Evolutionary conservation across 257 asterid species (phyloP), one percentile per base, ranked within the genome.

Genomic region (Cynanchum wilfordii): DNA sequence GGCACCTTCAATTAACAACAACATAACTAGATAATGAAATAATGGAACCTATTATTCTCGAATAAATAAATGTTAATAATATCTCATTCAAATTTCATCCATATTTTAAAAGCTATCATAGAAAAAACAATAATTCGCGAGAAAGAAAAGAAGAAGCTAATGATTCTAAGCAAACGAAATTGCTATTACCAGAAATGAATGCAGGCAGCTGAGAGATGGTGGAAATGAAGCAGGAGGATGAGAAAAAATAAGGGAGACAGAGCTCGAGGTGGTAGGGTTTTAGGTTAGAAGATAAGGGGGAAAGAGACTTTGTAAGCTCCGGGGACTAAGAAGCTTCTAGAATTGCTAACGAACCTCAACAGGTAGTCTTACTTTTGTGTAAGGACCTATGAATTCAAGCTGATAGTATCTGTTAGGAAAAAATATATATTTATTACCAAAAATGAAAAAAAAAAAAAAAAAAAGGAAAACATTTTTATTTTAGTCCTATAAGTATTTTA

Each of bases 261-360:
- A 0, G 16, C 7, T 4, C 22, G 11, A 29, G 12, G 51, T 29
- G 16, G 3, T 68, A 68, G 69, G 78, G 74, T 75, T 75, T 75
- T 68, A 68, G 79, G 78, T 5, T 42, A 70, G 68, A 27, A 67
- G 68, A 66, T 64, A 36, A 50, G 77, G 76, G 24, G 38, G 36
- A 0, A 0, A 16, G 16, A 29, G 50, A 19, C 69, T 75, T 57
- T 30, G 74, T 73, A 68, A 68, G 54, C 68, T 75, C 74, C 78
- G 78, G 52, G 20, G 22, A 19, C 50, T 12, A 20, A 55, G 73
- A 67, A 64, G 58, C 19, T 74, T 66, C 72, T 64, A 40, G 73
- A 54, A 51, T 50, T 65, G 27, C 40, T 17, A n/a, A 13, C 0
- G 24, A 62, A 62, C 24, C 45, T 62, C 20, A 2, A 16, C 1